Evolutionary conservation across 2,329 filamentous ascomycete genomes (phyloP), one percentile per base, ranked within the genome.

Genomic region (Fusarium sp.): DNA sequence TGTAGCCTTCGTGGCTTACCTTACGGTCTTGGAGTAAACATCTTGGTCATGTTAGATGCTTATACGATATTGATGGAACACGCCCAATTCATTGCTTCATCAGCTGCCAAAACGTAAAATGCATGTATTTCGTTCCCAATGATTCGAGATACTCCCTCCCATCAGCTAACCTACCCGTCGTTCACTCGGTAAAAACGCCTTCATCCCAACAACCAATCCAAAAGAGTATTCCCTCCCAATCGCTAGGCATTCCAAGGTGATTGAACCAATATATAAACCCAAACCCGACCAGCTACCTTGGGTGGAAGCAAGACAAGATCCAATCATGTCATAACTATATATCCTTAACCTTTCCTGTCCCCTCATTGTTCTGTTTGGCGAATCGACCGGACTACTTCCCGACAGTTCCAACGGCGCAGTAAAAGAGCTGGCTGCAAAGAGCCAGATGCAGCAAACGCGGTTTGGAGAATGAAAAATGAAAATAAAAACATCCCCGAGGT

Each of bases 401-500:
- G 24, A 33, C 36, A 51, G n/a, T 13, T 44, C 20, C 20, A 46
- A 44, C 13, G 18, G 38, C 24, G 26, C 50, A 48, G 28, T 3
- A 43, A 43, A 45, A 52, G 31, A 55, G 49, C 50, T 18, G 42
- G 18, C 52, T 20, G 36, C 28, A 15, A 40, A 48, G 18, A 38
- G 44, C 69, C 48, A 51, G 40, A 57, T 31, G 42, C 33, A 55
- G 45, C 39, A 58, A 54, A 55, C 49, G 49, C 63, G 44, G 36
- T 54, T 57, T 24, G 22, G 51, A 63, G 40, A 63, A 64, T 26
- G 56, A 57, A 51, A 28, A 61, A 56, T 7, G 62, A 64, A 20
- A 60, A 58, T 20, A 54, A 28, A 61, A 54, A 7, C 51, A 51
- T 49, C 48, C 56, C 61, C 59, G 49, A 77, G 73, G 76, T 78